A percentile compares a stretch with the other conserved stretches of the same genome.
These are phyloP conservation scores for Aspergillus incahuasiensis DNA, from an alignment of 495 filamentous ascomycete species.

Conservation along the genomic window DNA sequence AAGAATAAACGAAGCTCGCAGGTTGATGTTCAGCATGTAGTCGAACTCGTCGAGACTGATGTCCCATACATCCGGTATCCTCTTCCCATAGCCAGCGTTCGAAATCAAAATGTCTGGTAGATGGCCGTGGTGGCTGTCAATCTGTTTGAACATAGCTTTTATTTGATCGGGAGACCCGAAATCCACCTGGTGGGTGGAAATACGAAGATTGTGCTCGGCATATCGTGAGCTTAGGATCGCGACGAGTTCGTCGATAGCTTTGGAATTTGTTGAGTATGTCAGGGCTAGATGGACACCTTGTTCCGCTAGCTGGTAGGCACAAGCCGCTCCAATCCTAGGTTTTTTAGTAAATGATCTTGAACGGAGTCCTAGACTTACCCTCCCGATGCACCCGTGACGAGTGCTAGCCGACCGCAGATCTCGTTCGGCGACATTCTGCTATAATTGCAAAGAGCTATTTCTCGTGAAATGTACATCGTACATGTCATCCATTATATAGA, in stretches of 20 bases:
- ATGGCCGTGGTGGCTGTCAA: constrained; percentile 47
- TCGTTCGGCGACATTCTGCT: constrained; percentile 41
- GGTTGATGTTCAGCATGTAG: constrained; percentile 59
- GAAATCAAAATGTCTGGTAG: constrained; percentile 61
- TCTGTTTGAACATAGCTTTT: constrained; percentile 45
- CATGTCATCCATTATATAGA: too few relatives aligned
- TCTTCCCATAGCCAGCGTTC: constrained; percentile 52
- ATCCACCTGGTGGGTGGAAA: constrained; percentile 55
- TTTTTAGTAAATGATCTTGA: constrained; percentile 5
- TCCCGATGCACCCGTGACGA: constrained; percentile 62
- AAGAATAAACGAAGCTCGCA: constrained; percentile 62
- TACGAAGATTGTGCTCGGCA: constrained; percentile 29
- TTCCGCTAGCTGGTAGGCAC: constrained; percentile 49
- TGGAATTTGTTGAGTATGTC: constrained; percentile 52
- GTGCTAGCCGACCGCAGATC: constrained; percentile 53
- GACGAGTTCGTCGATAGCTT: constrained; percentile 42
- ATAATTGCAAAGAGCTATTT: too few relatives aligned
- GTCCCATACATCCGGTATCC: constrained; percentile 46
- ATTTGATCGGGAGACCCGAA: constrained; percentile 48
- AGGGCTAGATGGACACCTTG: constrained; percentile 55
- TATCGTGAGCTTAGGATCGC: constrained; percentile 31
- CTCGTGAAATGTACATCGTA: too few relatives aligned
- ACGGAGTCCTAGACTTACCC: constrained; percentile 45
- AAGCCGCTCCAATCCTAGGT: constrained; percentile 55
- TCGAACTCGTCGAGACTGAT: constrained; percentile 61